Percentiles rank a stretch among this genome's conserved stretches.
phyloP scores from a whole-genome alignment of 768 basidiomycete species.

The Gloeostereum incarnatum region DNA sequence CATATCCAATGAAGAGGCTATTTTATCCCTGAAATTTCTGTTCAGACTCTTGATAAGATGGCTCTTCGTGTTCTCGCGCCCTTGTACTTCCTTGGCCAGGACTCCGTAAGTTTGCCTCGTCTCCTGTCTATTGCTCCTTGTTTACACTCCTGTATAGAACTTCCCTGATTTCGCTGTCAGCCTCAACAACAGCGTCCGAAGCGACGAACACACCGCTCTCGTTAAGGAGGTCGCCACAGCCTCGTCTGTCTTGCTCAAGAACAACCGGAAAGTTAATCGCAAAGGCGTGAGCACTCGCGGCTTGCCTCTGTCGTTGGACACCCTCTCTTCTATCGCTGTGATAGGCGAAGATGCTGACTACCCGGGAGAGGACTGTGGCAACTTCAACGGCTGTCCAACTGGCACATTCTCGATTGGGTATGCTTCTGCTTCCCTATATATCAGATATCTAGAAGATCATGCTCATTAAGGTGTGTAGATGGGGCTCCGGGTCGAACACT shows the following conservation, averaged over 20 bases:
- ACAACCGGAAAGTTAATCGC: no score
- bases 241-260: background rate
- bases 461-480: no score
- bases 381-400: constrained; percentile 41
- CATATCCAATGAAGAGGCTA: no score
- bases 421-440: no score
- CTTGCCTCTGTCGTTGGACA: constrained; percentile 32
- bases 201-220: no score
- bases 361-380: constrained; percentile 39
- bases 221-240: background rate
- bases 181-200: no score
- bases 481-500: constrained; percentile 43
- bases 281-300: constrained; percentile 26
- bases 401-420: constrained; percentile 60
- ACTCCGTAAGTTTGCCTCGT: no score
- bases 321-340: constrained; percentile 47
- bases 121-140: no score
- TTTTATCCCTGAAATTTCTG: no score
- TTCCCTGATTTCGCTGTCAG: constrained; percentile 34
- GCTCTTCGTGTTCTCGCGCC: constrained; percentile 32
- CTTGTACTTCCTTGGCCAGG: constrained; percentile 39
- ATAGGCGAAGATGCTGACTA: constrained; percentile 49
- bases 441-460: no score
- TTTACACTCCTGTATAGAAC: no score
- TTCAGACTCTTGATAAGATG: constrained; percentile 37